A percentile compares a stretch with the other conserved stretches of the same genome.
phyloP scores from a whole-genome alignment of 441 rosid genomes.

The Populus hybrid region DNA sequence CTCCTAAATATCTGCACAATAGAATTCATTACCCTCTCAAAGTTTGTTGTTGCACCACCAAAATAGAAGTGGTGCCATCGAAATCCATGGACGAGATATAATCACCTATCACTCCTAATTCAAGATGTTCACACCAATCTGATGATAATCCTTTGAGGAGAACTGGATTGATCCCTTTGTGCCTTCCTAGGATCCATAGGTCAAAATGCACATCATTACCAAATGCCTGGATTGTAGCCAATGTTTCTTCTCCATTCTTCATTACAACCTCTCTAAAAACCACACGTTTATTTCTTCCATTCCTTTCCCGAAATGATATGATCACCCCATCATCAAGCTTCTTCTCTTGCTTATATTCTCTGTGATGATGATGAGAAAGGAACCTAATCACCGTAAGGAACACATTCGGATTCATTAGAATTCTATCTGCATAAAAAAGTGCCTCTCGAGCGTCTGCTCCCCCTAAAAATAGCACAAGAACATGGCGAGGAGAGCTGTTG shows the following conservation, averaged over 20 bases:
- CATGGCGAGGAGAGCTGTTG: slow-evolving; percentile 2
- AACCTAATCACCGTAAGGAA: slow-evolving; percentile 46
- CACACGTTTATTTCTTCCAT: slow-evolving; percentile 46
- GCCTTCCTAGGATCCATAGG: slow-evolving; percentile 68
- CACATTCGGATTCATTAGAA: slow-evolving; percentile 39
- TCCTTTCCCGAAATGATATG: slow-evolving; percentile 68
- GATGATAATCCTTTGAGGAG: slow-evolving; percentile 46
- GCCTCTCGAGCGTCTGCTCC: slow-evolving; percentile 72
- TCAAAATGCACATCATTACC: slow-evolving; percentile 35
- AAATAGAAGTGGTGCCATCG: slow-evolving; percentile 43
- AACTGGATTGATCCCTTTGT: slow-evolving; percentile 50
- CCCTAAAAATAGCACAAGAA: slow-evolving; percentile 48
- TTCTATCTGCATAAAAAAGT: slow-evolving; percentile 47
- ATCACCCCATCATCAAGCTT: slow-evolving; percentile 72
- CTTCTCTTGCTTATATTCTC: slow-evolving; percentile 44
- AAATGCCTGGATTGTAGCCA: slow-evolving; percentile 52
- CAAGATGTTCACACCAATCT: slow-evolving; percentile 50
- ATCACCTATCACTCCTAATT: slow-evolving; percentile 68
- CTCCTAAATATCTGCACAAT: background rate
- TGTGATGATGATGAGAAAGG: slow-evolving; percentile 25
- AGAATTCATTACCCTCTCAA: slow-evolving; percentile 27
- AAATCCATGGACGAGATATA: slow-evolving; percentile 44
- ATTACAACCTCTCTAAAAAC: slow-evolving; percentile 55
- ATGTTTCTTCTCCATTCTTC: slow-evolving; percentile 55
- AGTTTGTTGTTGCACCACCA: slow-evolving; percentile 68